Conservation (phyloP, 257 asterid species). For the Gardenia jasminoides region DNA sequence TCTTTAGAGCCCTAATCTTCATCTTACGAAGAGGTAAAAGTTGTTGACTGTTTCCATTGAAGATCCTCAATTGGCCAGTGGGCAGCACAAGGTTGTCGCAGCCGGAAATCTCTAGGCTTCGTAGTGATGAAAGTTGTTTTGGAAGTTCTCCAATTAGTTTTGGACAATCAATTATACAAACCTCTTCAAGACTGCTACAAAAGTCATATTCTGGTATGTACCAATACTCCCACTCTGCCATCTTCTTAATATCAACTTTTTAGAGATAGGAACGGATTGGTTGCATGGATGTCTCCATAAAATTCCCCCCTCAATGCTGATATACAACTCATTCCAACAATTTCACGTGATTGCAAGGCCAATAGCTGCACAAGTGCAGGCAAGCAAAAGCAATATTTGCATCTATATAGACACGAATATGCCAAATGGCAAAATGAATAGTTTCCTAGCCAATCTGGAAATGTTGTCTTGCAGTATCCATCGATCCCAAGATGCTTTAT, state of each 20-base stretch:
- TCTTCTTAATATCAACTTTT: constrained; percentile 29
- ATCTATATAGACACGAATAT: constrained; percentile 30
- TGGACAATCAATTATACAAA: constrained; percentile 37
- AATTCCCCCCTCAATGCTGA: constrained; percentile 32
- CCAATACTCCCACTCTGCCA: constrained; percentile 43
- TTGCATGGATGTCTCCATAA: constrained; percentile 30
- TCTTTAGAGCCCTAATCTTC: not conserved
- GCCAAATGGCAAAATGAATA: constrained; percentile 28
- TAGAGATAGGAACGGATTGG: constrained; percentile 32
- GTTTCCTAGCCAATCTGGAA: constrained; percentile 41
- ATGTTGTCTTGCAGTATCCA: constrained; percentile 33
- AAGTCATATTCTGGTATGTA: constrained; percentile 13
- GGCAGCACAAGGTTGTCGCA: constrained; percentile 26
- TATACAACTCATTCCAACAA: constrained; percentile 31
- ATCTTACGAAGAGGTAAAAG: not conserved
- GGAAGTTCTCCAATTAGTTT: constrained; percentile 37
- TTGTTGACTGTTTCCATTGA: not conserved
- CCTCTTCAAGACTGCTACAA: constrained; percentile 34
- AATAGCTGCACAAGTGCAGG: constrained; percentile 35
- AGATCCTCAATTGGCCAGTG: constrained; percentile 20
- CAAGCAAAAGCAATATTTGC: constrained; percentile 32
- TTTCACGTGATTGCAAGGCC: constrained; percentile 26
- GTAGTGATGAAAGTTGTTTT: constrained; percentile 24
- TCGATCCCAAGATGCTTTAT: constrained; percentile 26
- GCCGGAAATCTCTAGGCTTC: constrained; percentile 31